Conservation (phyloP, 2,329 filamentous ascomycete species). For the Alternaria sp. region DNA sequence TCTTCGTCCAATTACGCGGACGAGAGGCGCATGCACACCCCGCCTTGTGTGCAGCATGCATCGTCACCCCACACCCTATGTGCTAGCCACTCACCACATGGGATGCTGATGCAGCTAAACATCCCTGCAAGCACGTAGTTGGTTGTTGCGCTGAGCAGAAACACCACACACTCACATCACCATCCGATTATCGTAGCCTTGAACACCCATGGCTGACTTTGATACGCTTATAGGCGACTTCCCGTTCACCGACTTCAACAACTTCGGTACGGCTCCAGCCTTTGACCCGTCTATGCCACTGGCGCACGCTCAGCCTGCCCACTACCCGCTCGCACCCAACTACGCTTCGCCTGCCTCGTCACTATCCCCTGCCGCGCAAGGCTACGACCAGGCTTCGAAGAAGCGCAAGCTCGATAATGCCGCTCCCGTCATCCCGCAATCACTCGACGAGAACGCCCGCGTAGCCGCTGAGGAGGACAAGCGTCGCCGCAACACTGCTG, state of each 20-base stretch:
- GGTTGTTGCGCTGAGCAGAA: constrained; percentile 22
- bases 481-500: constrained; percentile 60
- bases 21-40: constrained; percentile 31
- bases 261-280: constrained; percentile 43
- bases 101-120: constrained; percentile 26
- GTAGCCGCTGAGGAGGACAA: constrained; percentile 60
- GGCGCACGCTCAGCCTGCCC: constrained; percentile 32
- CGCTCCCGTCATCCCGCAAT: constrained; percentile 36
- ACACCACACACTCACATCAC: constrained; percentile 19
- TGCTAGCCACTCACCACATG: constrained; percentile 33
- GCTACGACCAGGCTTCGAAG: constrained; percentile 46
- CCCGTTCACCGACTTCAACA: constrained; percentile 56
- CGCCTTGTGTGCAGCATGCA: constrained; percentile 35
- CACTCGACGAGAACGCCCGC: constrained; percentile 55
- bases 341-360: constrained; percentile 37
- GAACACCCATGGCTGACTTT: constrained; percentile 44
- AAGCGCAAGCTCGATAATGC: constrained; percentile 56
- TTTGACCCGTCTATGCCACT: constrained; percentile 42
- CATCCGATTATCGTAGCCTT: constrained; percentile 9
- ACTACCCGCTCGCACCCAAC: constrained; percentile 34
- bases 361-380: constrained; percentile 39
- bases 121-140: constrained; percentile 48
- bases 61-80: constrained; percentile 34
- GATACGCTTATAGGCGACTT: constrained; percentile 51
- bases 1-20: constrained; percentile 30